phyloP scores from a whole-genome alignment of 106 monocot species.

The Allium fistulosum region DNA sequence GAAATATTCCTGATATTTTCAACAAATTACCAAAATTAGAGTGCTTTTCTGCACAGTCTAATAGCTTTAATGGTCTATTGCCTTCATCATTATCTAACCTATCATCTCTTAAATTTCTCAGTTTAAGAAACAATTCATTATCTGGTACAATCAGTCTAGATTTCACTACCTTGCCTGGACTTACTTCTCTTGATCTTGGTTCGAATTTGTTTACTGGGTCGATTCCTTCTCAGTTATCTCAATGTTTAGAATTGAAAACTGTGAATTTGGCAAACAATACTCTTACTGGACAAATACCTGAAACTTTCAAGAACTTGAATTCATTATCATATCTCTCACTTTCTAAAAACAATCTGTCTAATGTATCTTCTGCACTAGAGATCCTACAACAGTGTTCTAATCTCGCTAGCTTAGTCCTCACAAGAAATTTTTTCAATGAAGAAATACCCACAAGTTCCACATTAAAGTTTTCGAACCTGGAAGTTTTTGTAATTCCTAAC shows the following conservation, averaged over 20 bases:
- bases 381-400: conserved; percentile 57
- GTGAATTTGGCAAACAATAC: conserved; percentile 67
- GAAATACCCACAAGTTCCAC: conserved; percentile 49
- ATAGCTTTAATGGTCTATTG: conserved; percentile 33
- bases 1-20: conserved; percentile 56
- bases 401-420: conserved; percentile 50
- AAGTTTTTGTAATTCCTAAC: conserved; percentile 48
- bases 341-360: conserved; percentile 45
- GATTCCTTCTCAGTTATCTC: conserved; percentile 47
- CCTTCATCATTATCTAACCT: conserved; percentile 62
- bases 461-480: conserved; percentile 44
- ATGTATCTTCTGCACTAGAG: conserved; percentile 41
- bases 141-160: conserved; percentile 40
- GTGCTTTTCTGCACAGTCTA: conserved; percentile 30
- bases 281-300: conserved; percentile 61
- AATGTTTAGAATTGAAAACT: conserved; percentile 30
- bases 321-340: conserved; percentile 52
- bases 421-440: conserved; percentile 52
- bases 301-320: conserved; percentile 41
- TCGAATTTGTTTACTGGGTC: conserved; percentile 42
- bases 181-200: conserved; percentile 62
- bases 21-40: conserved; percentile 29
- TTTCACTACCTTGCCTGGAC: conserved; percentile 28
- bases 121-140: conserved; percentile 60
- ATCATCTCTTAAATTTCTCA: conserved; percentile 31